Conservation (phyloP, 176 grass and related monocot species). For the bread wheat (Triticum aestivum) region DNA sequence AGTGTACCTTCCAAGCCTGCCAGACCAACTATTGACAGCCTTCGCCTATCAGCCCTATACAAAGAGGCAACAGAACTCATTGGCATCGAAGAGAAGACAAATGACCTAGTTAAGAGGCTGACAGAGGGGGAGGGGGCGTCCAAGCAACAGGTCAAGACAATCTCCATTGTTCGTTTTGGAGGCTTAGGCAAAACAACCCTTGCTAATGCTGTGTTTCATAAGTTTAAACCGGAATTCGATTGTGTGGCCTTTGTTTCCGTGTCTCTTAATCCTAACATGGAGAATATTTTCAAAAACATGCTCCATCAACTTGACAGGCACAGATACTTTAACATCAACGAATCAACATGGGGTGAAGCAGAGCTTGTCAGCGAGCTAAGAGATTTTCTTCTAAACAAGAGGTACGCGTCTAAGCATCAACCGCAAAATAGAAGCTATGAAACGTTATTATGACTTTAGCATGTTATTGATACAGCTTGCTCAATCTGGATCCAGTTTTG, state of each 20-base stretch:
- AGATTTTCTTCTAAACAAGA: slow-evolving; percentile 3
- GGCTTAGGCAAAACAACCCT: slow-evolving; percentile 31
- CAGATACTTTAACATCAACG: neutral
- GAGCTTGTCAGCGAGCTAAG: neutral
- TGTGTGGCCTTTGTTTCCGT: neutral
- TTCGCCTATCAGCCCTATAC: neutral
- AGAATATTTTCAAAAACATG: neutral
- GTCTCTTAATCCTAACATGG: neutral
- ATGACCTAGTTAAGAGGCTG: neutral
- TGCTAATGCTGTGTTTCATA: neutral
- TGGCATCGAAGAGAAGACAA: neutral
- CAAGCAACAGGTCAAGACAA: neutral
- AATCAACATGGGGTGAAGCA: neutral
- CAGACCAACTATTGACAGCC: neutral
- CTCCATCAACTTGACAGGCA: slow-evolving; percentile 1
- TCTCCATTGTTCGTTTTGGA: slow-evolving; percentile 12
- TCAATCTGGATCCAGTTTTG: too few relatives aligned
- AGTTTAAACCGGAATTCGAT: neutral
- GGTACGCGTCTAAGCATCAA: neutral
- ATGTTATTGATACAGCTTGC: neutral
- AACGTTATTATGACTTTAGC: neutral
- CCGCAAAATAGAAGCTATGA: neutral
- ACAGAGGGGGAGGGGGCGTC: neutral
- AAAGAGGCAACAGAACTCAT: neutral
- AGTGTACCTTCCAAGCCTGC: neutral